Conservation (phyloP, 192 early-diverging fungal species). For the Chytriomyces confervae region DNA sequence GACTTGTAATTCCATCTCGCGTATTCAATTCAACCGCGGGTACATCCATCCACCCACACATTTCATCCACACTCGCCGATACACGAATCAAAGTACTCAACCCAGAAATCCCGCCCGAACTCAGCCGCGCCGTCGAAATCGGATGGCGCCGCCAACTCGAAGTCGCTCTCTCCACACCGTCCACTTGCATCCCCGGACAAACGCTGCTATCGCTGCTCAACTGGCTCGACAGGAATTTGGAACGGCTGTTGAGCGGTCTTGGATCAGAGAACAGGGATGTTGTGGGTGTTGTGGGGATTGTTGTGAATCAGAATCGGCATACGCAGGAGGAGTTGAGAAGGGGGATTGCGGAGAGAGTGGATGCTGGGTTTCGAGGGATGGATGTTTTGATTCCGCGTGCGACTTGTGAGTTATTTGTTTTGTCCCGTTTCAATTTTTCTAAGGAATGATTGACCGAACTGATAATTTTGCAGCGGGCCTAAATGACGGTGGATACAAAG, state of each 20-base stretch:
- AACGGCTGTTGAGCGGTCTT: conserved; percentile 45
- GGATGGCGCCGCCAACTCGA: conserved; percentile 11
- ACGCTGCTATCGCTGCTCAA: conserved; percentile 50
- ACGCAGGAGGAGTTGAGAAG: conserved; percentile 31
- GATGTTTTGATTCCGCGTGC: not conserved
- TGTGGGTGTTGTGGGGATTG: conserved; percentile 20
- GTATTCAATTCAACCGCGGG: not conserved
- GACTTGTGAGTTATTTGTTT: not conserved
- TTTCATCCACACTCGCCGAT: conserved; percentile 1
- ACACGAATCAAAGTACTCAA: conserved; percentile 30
- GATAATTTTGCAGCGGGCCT: too few relatives aligned
- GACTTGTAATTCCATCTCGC: conserved; percentile 15
- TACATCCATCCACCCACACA: not conserved
- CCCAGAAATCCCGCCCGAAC: conserved; percentile 13
- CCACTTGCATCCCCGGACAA: conserved; percentile 2
- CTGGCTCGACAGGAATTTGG: conserved; percentile 68
- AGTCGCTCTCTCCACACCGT: not conserved
- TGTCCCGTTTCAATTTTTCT: not conserved
- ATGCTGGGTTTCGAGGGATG: not conserved
- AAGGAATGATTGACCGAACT: too few relatives aligned
- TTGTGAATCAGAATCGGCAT: conserved; percentile 8
- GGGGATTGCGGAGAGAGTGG: conserved; percentile 30
- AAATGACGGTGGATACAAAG: conserved; percentile 23
- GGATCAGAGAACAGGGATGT: conserved; percentile 2
- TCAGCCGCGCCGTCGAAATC: conserved; percentile 27